Evolutionary conservation across 345 rosid genomes (phyloP), one percentile per base, ranked within the genome.

Genomic region (Populus alba): DNA sequence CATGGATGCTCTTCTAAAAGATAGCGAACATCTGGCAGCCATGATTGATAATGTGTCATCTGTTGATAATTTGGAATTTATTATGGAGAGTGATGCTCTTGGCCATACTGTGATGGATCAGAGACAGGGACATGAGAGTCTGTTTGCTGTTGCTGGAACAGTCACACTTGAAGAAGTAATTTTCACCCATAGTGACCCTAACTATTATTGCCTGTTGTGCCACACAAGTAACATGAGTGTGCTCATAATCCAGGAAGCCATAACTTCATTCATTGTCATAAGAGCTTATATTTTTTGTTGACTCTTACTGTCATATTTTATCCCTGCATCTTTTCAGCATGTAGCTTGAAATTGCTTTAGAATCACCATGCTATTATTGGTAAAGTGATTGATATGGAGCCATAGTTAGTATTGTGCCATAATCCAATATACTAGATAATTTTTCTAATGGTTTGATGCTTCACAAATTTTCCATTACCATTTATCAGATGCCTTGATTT

Each of bases 11-110:
- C 90, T 94, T 68, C 79, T 97, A 69, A 94, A 97, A 88, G 99
- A 97, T 83, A 97, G 99, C 74, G 99, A 97, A 89, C 99, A 97
- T 83, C 88, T 92, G 67, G 94, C 98, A 37, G 98, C 98, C 76
- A 94, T 92, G 98, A 91, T 94, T 74, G 98, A 97, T 81, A 97
- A 94, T 77, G 97, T 97, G 78, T 89, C 98, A 37, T 97, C 99
- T 59, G 99, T 97, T 87, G 99, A 97, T 83, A 97, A 92, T 87
- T 86, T 97, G 90, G 98, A 97, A 87, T 92, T 94, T 85, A 88
- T 91, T 57, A 97, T 97, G 99, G 98, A 94, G 88, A 94, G 97
- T 81, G 97, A 92, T 88, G 99, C 99, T n/a, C 78, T 97, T 74
- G 88, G 97, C 76, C 99, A 97, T 76, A 89, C 89, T 7, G 97